A percentile compares a stretch with the other conserved stretches of the same genome.
Conservation (phyloP, 2,329 filamentous ascomycete genomes). For the Pseudogymnoascus sp. region DNA sequence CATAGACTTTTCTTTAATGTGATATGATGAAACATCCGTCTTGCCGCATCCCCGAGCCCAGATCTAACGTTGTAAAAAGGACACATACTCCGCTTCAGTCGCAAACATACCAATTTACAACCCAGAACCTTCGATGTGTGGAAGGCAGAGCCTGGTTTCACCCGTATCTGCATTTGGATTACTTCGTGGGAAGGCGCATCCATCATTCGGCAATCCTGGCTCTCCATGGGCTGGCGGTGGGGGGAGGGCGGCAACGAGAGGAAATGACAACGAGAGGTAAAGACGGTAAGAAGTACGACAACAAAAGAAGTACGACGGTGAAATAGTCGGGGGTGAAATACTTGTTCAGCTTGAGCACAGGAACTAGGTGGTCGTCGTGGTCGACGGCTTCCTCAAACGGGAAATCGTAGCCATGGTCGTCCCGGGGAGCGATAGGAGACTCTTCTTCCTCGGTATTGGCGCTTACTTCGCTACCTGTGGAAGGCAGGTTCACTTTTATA, state of each 20-base stretch:
- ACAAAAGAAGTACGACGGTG: background rate
- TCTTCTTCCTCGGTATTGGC: too few species aligned
- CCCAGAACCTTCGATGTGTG: too few species aligned
- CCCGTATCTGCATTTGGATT: background rate
- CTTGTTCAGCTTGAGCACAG: background rate
- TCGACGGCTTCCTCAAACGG: background rate
- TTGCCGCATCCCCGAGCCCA: background rate
- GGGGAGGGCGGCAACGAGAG: background rate
- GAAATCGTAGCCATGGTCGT: too few species aligned
- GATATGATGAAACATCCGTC: background rate
- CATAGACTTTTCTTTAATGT: constrained; percentile 6
- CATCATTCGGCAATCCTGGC: background rate
- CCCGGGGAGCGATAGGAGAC: too few species aligned
- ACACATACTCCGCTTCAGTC: background rate
- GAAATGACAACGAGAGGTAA: background rate
- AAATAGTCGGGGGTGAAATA: background rate
- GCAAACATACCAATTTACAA: background rate
- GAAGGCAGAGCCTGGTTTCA: too few species aligned
- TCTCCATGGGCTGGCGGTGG: background rate
- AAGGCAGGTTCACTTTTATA: background rate
- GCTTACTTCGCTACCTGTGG: background rate
- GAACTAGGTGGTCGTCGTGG: background rate
- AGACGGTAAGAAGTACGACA: background rate
- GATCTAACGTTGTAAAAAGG: too few species aligned
- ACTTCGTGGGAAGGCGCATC: background rate